Evolutionary conservation across 2,329 filamentous ascomycete species (phyloP), one percentile per base, ranked within the genome.

Genomic region (Epichloe gansuensis): DNA sequence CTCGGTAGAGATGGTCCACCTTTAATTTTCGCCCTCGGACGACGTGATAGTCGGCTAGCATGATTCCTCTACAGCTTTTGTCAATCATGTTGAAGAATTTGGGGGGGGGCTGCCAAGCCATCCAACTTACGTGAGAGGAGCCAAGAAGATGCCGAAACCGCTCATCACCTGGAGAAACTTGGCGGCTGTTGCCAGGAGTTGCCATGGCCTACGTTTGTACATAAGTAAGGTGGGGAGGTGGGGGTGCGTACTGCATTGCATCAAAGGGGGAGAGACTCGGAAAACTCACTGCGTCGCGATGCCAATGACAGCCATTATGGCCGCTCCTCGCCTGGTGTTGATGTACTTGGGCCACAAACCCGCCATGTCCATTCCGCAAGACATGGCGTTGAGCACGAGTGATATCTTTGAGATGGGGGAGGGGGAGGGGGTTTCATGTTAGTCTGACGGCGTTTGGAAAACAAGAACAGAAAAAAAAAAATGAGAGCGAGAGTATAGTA

Each of bases 281-380:
- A 8, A 49, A 49, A 41, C 54, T 44, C 47, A 60, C 57, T 58
- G 58, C 12, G 53, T 51, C 50, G 50, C 54, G 36, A 74, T 70
- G 12, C 66, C 68, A 6, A 76, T 62, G 3, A 75, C 55, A 0
- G 71, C 66, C 4, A 68, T 71, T 41, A 80, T 63, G 53, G 74
- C 74, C 3, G 70, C 69, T 1, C 78, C 78, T 2, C 78, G 71
- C 4, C 76, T 65, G 53, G 80, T 80, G 59, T 77, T 78, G 62
- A 81, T 71, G 55, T 73, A 79, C 41, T 66, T 68, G 0, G 76
- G 75, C 53, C 72, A 72, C 0, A 79, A 61, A 1, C 71, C 74
- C 0, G 76, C 71, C 47, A 80, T 64, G 57, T 81, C 78, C 67
- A 81, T 78, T 5, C 77, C 77, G 3, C 70, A 68, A 0, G 71